Evolutionary conservation across 768 basidiomycete species (phyloP), one percentile per base, ranked within the genome.

Genomic region (Cystobasidium onofrii): DNA sequence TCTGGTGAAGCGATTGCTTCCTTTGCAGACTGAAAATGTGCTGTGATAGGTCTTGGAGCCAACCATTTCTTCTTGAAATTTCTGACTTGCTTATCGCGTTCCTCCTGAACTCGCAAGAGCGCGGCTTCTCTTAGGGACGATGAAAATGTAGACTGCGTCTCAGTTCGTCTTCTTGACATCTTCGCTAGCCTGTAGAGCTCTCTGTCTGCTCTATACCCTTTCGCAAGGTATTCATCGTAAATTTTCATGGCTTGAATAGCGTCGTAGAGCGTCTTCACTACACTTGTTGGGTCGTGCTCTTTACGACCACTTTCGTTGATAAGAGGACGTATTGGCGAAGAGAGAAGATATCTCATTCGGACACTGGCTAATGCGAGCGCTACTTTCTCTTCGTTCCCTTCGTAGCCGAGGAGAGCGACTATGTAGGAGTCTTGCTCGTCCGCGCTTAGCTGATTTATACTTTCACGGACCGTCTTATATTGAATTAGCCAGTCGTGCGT

Each of bases 21-120:
- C 57, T 60, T 27, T 27, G 57, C 25, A 34, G 4, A 12, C 12
- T 29, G 12, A 15, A 12, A 27, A 60, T 60, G 57, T 6, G 13
- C 3, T 29, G 57, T 29, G 12, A 60, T 60, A 12, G 15, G 6
- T 29, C 20, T 25, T 4, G 57, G 57, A 29, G 57, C 12, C 10
- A 12, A 17, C 57, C 57, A 60, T 60, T 60, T 60, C 57, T 60
- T 60, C 57, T 60, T 60, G 13, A 34, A 60, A 29, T 60, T 60
- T 29, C 33, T 27, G 15, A 29, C 25, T 15, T 60, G 13, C 27
- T 60, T 60, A 29, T 27, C 57, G 15, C 57, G 25, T 60, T 60
- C 57, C 15, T 27, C 57, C 25, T 27, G 10, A 6, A 23, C 57
- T 27, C 33, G 33, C 15, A 29, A 20, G 29, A 12, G 33, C 17